These are phyloP conservation scores for Aureobasidium leucospermi DNA, from an alignment of 2,329 filamentous ascomycete genomes.

Conservation along the genomic window DNA sequence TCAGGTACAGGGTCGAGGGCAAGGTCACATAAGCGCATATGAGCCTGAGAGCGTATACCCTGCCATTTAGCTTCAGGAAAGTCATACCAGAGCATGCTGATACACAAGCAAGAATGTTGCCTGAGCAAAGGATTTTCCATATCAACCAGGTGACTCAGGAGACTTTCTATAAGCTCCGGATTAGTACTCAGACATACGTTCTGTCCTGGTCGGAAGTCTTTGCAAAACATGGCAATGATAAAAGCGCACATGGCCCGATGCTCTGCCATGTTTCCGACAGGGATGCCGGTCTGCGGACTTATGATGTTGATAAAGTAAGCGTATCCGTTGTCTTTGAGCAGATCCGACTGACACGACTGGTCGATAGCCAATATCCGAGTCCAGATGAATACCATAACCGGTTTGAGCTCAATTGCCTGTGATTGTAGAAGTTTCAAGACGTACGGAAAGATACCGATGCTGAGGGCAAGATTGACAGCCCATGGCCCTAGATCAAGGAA, in stretches of 20 bases:
- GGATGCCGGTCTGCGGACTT: slow-evolving; percentile 63
- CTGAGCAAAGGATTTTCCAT: slow-evolving; percentile 80
- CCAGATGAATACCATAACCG: slow-evolving; percentile 99
- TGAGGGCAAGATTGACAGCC: slow-evolving; percentile 96
- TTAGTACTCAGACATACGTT: slow-evolving; percentile 82
- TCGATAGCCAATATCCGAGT: slow-evolving; percentile 92
- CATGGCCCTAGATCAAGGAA: slow-evolving; percentile 94
- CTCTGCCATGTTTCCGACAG: slow-evolving; percentile 75
- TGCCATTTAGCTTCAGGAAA: slow-evolving; percentile 91
- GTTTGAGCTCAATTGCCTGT: slow-evolving; percentile 87
- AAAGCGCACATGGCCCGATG: slow-evolving; percentile 99
- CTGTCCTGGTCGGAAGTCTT: slow-evolving; percentile 85
- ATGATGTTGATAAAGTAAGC: slow-evolving; percentile 94
- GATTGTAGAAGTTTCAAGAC: slow-evolving; percentile 96
- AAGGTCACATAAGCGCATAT: slow-evolving; percentile 70
- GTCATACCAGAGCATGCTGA: slow-evolving; percentile 90
- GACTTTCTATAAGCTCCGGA: slow-evolving; percentile 83
- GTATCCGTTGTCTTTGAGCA: slow-evolving; percentile 95
- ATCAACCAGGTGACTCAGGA: slow-evolving; percentile 74
- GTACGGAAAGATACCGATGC: slow-evolving; percentile 97
- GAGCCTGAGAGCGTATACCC: slow-evolving; percentile 83
- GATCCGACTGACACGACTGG: slow-evolving; percentile 82
- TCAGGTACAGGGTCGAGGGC: slow-evolving; percentile 83
- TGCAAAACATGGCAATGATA: slow-evolving; percentile 94
- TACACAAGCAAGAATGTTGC: slow-evolving; percentile 92